Evolutionary conservation across 345 rosid species (phyloP).

Genomic region (Brassica rapa): DNA sequence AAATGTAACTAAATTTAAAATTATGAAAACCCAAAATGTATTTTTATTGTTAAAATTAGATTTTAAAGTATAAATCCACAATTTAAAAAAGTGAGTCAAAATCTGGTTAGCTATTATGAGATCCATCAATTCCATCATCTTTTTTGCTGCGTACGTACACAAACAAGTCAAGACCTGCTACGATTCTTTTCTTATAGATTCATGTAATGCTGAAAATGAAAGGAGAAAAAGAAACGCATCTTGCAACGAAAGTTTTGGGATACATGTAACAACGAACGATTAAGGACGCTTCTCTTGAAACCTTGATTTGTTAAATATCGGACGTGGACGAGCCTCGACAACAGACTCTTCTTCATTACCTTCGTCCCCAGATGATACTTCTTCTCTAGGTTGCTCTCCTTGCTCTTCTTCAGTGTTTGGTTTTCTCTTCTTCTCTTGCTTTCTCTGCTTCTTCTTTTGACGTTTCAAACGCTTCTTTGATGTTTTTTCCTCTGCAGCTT

Average conservation of each 20-base stretch:
- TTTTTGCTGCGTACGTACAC: background rate
- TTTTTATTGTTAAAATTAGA: too few species aligned
- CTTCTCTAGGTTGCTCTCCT: constrained; percentile 43
- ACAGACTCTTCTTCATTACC: constrained; percentile 50
- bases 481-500: constrained; percentile 80
- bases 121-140: too few species aligned
- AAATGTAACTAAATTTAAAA: too few species aligned
- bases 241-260: background rate
- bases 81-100: too few species aligned
- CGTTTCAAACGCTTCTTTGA: constrained; percentile 84
- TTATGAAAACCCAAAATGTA: too few species aligned
- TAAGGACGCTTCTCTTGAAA: constrained; percentile 20
- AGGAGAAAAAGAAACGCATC: constrained; percentile 6
- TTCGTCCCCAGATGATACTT: constrained; percentile 51
- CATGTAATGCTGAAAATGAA: constrained; percentile 2
- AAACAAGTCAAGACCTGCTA: background rate
- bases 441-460: constrained; percentile 79
- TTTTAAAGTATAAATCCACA: too few species aligned
- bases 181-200: background rate
- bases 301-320: constrained; percentile 31
- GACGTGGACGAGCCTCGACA: constrained; percentile 34
- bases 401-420: constrained; percentile 45
- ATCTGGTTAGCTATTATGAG: too few species aligned
- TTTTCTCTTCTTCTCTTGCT: constrained; percentile 67
- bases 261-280: constrained; percentile 14